A percentile compares a stretch with the other conserved stretches of the same genome.
phyloP scores from a whole-genome alignment of 2,329 filamentous ascomycete species.

The Diaporthe ampelina region DNA sequence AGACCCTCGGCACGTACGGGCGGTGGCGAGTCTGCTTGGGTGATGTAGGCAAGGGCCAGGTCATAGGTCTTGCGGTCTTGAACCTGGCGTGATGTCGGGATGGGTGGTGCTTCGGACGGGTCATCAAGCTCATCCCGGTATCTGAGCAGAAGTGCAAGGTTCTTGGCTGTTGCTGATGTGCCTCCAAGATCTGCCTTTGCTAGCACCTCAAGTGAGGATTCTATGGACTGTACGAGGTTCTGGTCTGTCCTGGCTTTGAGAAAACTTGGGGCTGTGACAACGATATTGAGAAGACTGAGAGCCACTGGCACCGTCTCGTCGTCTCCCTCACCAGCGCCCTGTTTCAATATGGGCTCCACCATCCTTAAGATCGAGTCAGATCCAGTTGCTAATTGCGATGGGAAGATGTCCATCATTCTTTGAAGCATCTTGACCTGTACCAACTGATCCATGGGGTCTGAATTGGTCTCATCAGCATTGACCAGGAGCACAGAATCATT shows the following conservation, averaged over 20 bases:
- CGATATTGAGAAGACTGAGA: slow-evolving; percentile 72
- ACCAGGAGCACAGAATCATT: slow-evolving; percentile 48
- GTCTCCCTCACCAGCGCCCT: slow-evolving; percentile 56
- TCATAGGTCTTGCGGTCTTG: slow-evolving; percentile 74
- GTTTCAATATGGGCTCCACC: slow-evolving; percentile 69
- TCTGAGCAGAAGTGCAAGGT: slow-evolving; percentile 67
- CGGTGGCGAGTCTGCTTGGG: slow-evolving; percentile 71
- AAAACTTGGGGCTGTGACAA: slow-evolving; percentile 71
- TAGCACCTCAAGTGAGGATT: slow-evolving; percentile 62
- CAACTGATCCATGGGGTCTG: slow-evolving; percentile 63
- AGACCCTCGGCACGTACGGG: slow-evolving; percentile 77
- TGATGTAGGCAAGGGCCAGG: slow-evolving; percentile 75
- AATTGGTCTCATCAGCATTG: slow-evolving; percentile 44
- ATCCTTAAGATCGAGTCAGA: slow-evolving; percentile 76
- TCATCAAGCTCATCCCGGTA: slow-evolving; percentile 69
- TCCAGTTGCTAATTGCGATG: slow-evolving; percentile 73
- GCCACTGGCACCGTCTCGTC: slow-evolving; percentile 67
- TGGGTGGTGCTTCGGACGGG: slow-evolving; percentile 52
- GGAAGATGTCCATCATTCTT: slow-evolving; percentile 73
- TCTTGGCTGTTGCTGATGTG: slow-evolving; percentile 67
- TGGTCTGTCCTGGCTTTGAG: slow-evolving; percentile 61
- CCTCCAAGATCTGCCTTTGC: slow-evolving; percentile 56
- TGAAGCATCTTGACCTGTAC: slow-evolving; percentile 74
- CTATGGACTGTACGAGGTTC: slow-evolving; percentile 59
- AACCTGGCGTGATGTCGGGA: slow-evolving; percentile 61